Percentiles rank a stretch among this genome's conserved stretches.
These are phyloP conservation scores for Schizophyllum commune DNA, from an alignment of 1,284 basidiomycete genomes.

Conservation along the genomic window DNA sequence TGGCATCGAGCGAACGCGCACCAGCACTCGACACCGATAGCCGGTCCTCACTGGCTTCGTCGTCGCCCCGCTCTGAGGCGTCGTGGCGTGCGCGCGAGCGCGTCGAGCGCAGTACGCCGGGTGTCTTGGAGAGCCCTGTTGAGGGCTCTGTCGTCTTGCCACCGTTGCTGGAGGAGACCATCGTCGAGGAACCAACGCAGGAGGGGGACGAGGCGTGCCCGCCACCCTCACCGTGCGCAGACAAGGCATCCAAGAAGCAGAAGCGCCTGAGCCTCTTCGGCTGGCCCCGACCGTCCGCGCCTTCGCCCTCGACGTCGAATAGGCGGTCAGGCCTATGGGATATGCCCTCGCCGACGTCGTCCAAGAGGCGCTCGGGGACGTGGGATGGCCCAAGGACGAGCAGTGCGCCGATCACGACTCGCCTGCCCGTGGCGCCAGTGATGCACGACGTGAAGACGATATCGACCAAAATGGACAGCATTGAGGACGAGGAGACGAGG, in stretches of 20 bases:
- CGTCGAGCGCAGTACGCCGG: neutral
- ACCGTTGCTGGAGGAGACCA: neutral
- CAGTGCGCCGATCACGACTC: neutral
- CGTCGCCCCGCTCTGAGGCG: too few relatives aligned
- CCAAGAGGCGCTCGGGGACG: constrained; percentile 1
- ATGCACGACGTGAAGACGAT: constrained; percentile 54
- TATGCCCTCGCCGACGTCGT: too few relatives aligned
- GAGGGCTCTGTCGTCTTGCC: neutral
- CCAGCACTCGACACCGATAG: too few relatives aligned
- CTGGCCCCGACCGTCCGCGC: neutral
- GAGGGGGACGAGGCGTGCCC: neutral
- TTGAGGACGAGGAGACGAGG: constrained; percentile 59
- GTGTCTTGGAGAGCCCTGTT: neutral
- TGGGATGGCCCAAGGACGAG: neutral
- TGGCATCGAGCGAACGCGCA: too few relatives aligned
- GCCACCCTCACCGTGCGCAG: too few relatives aligned
- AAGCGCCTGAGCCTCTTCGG: too few relatives aligned
- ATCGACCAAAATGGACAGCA: constrained; percentile 37
- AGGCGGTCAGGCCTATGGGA: neutral
- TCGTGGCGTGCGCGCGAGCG: neutral
- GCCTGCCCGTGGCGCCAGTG: constrained; percentile 44
- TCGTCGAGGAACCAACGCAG: neutral
- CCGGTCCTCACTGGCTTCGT: too few relatives aligned
- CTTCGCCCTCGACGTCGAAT: neutral
- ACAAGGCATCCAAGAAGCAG: too few relatives aligned